Base-by-base conservation (phyloP, 208 protist species). In the Wallacemonas sp. region DNA sequence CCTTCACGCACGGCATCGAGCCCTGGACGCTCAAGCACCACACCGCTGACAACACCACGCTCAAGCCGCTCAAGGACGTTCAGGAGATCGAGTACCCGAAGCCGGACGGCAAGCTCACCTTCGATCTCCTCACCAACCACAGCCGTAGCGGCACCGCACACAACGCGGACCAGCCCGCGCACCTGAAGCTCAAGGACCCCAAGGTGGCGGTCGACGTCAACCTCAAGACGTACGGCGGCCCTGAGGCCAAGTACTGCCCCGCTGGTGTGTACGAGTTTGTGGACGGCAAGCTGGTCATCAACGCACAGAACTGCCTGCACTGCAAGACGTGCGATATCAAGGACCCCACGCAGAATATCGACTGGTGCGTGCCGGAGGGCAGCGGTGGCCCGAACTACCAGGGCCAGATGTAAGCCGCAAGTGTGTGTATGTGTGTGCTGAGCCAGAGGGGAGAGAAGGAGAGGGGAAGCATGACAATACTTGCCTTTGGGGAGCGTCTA, bases 251-350 rank as follows among this genome's bases (percentile, higher is more conserved):
- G 61, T 99, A 94, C 82, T 99, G 98, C 82, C 97, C 98, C 8
- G 97, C 98, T 0, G 91, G 96, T 34, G 98, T 99, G 4, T 99
- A 99, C 80, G 98, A 97, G 68, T 94, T 86, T 52, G 75, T 91
- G 14, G 73, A 93, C 23, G 88, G 90, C 3, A 88, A 94, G 72
- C 80, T 99, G 0, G 83, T 97, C 36, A 99, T 99, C 60, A 99
- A 99, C 78, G 92, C 97, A 29, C 96, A 98, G 77, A 99, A 99
- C 77, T 99, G 98, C 83, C 78, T 99, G 11, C 98, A 99, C 86
- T 99, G 98, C 88, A 99, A 99, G 85, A 96, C 97, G 16, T 99
- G 98, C 78, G 97, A 98, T 72, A 99, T 99, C 65, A 99, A 99
- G 72, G 97, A 98, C 73, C 97, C 97, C 30, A 96, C 78, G 14